These are phyloP conservation scores for Prasinococcaceae sp. DNA, from an alignment of 139 green algal species.

Conservation along the genomic window DNA sequence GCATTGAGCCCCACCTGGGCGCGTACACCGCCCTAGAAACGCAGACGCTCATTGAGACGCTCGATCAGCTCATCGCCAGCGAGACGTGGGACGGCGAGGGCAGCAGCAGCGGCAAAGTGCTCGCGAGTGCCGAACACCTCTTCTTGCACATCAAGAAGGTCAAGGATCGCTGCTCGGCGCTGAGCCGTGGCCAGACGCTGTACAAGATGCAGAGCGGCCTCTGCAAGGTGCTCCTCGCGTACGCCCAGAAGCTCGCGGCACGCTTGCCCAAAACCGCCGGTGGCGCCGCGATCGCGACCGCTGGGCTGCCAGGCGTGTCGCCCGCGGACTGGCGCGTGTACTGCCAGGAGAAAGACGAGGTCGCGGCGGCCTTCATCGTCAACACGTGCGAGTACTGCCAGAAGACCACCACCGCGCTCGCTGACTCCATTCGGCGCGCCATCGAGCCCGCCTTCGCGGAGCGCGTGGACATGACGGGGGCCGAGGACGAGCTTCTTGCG, in stretches of 20 bases:
- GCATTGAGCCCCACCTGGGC: conserved; percentile 59
- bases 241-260: conserved; percentile 51
- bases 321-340: background rate
- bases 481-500: conserved; percentile 62
- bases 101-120: conserved; percentile 23
- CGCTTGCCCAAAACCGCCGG: conserved; percentile 57
- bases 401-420: conserved; percentile 28
- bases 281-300: background rate
- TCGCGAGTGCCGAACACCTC: conserved; percentile 35
- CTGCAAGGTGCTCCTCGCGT: conserved; percentile 53
- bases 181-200: conserved; percentile 58
- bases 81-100: conserved; percentile 59
- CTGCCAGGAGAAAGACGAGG: conserved; percentile 23
- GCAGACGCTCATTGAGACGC: conserved; percentile 39
- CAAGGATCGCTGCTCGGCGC: conserved; percentile 53
- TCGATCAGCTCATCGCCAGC: conserved; percentile 53
- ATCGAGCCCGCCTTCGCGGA: conserved; percentile 20
- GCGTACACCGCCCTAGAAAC: conserved; percentile 65
- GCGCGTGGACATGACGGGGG: conserved; percentile 53
- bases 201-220: conserved; percentile 33
- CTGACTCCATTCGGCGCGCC: conserved; percentile 1
- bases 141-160: conserved; percentile 71
- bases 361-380: conserved; percentile 66
- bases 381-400: conserved; percentile 85
- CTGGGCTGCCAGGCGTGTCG: background rate